These are phyloP conservation scores for Coniferiporia sulphurascens DNA, from an alignment of 1,284 basidiomycete species.

Conservation along the genomic window DNA sequence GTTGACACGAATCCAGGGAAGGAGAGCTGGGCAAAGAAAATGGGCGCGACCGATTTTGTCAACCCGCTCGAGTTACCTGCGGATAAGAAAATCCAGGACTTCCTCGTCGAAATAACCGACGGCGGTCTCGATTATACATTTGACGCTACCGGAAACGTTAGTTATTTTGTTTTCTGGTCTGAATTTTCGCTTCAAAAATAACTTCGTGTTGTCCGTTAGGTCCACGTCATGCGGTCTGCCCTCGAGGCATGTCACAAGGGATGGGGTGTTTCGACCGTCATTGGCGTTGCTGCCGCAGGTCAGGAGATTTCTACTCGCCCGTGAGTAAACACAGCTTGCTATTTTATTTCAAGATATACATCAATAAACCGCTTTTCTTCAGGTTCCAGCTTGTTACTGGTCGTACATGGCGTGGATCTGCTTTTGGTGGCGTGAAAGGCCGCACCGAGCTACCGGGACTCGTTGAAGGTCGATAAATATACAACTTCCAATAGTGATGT, in stretches of 20 bases:
- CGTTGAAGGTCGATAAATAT: conserved; percentile 58
- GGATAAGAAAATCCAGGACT: conserved; percentile 81
- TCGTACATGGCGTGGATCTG: conserved; percentile 91
- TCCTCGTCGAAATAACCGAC: conserved; percentile 91
- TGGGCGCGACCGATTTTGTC: conserved; percentile 96
- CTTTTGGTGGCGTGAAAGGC: conserved; percentile 98
- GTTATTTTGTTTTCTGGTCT: conserved; percentile 21
- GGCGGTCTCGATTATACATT: conserved; percentile 98
- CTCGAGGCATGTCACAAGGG: conserved; percentile 98
- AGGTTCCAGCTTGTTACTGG: conserved; percentile 89
- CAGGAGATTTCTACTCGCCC: conserved; percentile 96
- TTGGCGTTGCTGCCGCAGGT: conserved; percentile 94
- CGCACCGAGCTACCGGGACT: conserved; percentile 90
- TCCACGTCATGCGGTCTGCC: conserved; percentile 92
- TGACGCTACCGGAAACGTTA: conserved; percentile 91
- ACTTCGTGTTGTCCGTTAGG: conserved; percentile 33
- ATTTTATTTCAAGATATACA: background rate
- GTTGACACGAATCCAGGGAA: conserved; percentile 88
- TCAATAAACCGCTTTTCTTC: background rate
- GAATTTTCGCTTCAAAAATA: background rate
- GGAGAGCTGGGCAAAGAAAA: conserved; percentile 86
- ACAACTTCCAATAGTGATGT: background rate
- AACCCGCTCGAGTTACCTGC: conserved; percentile 77
- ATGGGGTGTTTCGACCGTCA: conserved; percentile 96
- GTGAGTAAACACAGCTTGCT: conserved; percentile 40